Evolutionary conservation across 495 filamentous ascomycete genomes (phyloP).

Genomic region (Oleoguttula mirabilis): DNA sequence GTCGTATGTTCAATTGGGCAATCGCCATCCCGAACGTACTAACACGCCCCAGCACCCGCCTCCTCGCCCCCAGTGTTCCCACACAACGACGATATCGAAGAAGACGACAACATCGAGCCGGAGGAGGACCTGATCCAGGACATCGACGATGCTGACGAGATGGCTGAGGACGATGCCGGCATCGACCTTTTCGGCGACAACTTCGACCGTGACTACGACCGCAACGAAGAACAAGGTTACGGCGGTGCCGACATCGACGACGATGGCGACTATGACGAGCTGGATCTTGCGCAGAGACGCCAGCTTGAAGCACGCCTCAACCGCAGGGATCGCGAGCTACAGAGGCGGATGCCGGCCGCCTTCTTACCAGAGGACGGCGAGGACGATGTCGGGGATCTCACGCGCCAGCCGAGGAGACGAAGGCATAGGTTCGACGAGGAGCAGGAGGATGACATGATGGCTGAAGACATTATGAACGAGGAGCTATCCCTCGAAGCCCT

Average conservation of each 20-base stretch:
- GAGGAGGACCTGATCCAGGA: slow-evolving; percentile 64
- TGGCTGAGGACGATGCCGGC: slow-evolving; percentile 86
- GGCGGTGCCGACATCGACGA: slow-evolving; percentile 66
- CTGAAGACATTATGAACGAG: slow-evolving; percentile 82
- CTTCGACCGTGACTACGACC: slow-evolving; percentile 74
- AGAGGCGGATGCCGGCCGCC: slow-evolving; percentile 65
- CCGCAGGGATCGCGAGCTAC: slow-evolving; percentile 67
- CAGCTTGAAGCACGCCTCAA: slow-evolving; percentile 74
- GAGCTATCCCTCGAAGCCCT: slow-evolving; percentile 87
- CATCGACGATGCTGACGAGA: slow-evolving; percentile 88
- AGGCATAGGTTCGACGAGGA: slow-evolving; percentile 90
- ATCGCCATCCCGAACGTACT: background rate
- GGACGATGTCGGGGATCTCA: slow-evolving; percentile 68
- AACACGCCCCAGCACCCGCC: slow-evolving; percentile 32
- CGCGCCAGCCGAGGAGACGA: slow-evolving; percentile 63
- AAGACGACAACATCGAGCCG: slow-evolving; percentile 63
- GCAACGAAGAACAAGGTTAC: slow-evolving; percentile 52
- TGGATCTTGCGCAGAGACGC: slow-evolving; percentile 56
- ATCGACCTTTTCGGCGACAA: slow-evolving; percentile 90
- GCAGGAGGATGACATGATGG: slow-evolving; percentile 77
- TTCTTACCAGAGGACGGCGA: slow-evolving; percentile 87
- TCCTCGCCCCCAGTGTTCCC: slow-evolving; percentile 48
- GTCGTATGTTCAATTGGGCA: slow-evolving; percentile 43
- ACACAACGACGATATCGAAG: slow-evolving; percentile 47
- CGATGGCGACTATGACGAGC: slow-evolving; percentile 61